phyloP scores from a whole-genome alignment of 345 rosid species.

The Populus nigra region DNA sequence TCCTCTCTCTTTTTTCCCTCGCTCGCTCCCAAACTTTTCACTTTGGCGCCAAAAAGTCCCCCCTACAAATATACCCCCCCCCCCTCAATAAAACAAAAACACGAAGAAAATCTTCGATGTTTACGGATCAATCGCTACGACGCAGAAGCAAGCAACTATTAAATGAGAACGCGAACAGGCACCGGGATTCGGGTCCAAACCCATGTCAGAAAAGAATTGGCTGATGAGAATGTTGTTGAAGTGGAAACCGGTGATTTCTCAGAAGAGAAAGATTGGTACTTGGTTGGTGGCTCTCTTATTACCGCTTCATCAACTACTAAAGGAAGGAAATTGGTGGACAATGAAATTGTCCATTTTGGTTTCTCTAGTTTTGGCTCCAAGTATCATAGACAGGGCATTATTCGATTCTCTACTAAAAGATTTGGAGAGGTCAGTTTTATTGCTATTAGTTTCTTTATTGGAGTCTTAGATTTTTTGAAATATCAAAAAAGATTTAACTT shows the following conservation, averaged over 20 bases:
- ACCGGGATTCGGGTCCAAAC: background rate
- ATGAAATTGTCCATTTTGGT: constrained; percentile 47
- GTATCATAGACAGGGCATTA: constrained; percentile 29
- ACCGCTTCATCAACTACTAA: constrained; percentile 48
- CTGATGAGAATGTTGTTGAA: background rate
- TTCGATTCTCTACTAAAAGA: constrained; percentile 53
- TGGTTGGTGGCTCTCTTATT: constrained; percentile 50
- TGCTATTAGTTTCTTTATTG: no score
- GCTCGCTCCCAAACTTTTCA: background rate
- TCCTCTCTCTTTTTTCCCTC: background rate
- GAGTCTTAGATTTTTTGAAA: no score
- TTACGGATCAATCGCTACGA: background rate
- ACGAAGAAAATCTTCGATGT: no score
- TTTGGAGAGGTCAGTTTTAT: constrained; percentile 30
- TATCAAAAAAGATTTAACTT: no score
- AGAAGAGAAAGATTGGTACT: constrained; percentile 44
- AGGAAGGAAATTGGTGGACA: constrained; percentile 50
- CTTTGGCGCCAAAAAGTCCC: background rate
- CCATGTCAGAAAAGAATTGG: background rate
- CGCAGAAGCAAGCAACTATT: no score
- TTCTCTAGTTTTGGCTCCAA: constrained; percentile 19
- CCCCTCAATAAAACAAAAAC: no score
- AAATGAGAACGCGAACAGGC: background rate
- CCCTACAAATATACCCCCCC: no score
- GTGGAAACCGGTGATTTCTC: constrained; percentile 45